Evolutionary conservation across 2,329 filamentous ascomycete genomes (phyloP).

Genomic region (Exophiala calicioides): DNA sequence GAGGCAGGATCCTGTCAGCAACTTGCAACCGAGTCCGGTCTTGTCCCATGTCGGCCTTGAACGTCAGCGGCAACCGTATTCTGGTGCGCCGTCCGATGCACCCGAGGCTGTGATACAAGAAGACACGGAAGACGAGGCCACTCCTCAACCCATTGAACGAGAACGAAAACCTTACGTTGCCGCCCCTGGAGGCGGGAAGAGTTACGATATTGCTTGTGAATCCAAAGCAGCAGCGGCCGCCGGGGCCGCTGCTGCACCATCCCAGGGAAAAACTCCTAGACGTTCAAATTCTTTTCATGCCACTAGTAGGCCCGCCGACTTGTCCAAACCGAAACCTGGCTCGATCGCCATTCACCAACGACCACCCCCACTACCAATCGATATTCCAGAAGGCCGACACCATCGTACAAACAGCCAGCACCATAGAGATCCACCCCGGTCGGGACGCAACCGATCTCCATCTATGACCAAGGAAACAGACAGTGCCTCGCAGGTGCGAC

Average conservation of each 20-base stretch:
- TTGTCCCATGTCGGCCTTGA: slow-evolving; percentile 42
- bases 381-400: slow-evolving; percentile 20
- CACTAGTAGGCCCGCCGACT: slow-evolving; percentile 10
- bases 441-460: slow-evolving; percentile 23
- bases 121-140: slow-evolving; percentile 40
- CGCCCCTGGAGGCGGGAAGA: slow-evolving; percentile 61
- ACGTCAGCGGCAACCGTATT: slow-evolving; percentile 22
- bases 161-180: slow-evolving; percentile 66
- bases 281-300: slow-evolving; percentile 22
- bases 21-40: slow-evolving; percentile 10
- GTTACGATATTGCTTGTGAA: slow-evolving; percentile 47
- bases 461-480: slow-evolving; percentile 23
- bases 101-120: slow-evolving; percentile 40
- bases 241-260: slow-evolving; percentile 12
- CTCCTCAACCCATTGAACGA: slow-evolving; percentile 60
- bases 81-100: slow-evolving; percentile 2
- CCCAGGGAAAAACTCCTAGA: slow-evolving; percentile 9
- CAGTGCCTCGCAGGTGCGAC: slow-evolving; percentile 11
- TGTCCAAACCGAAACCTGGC: slow-evolving; percentile 5
- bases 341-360: slow-evolving; percentile 29
- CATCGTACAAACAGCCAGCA: slow-evolving; percentile 22
- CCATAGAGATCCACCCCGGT: slow-evolving; percentile 23
- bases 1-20: slow-evolving; percentile 8
- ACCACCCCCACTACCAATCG: slow-evolving; percentile 21
- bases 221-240: slow-evolving; percentile 7